phyloP scores from a whole-genome alignment of 2,329 filamentous ascomycete genomes.

The Ustulina deusta region DNA sequence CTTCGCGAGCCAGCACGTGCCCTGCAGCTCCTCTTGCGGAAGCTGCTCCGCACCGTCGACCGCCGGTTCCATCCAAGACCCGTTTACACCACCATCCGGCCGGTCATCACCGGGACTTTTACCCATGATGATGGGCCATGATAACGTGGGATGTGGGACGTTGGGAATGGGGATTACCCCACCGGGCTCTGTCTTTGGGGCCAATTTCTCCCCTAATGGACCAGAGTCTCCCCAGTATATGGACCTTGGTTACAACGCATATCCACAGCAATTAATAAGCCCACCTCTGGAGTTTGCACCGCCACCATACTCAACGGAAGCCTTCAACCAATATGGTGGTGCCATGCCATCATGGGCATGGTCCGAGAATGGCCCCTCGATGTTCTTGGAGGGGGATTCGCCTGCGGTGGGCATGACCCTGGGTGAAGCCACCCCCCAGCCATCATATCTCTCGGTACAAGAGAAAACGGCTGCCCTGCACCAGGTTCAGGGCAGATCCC shows the following conservation, averaged over 20 bases:
- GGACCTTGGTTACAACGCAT: constrained; percentile 39
- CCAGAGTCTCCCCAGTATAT: constrained; percentile 40
- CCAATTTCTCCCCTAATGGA: constrained; percentile 24
- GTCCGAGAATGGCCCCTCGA: constrained; percentile 38
- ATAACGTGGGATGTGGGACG: constrained; percentile 43
- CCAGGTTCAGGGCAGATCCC: constrained; percentile 49
- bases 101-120: constrained; percentile 50
- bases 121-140: constrained; percentile 45
- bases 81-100: constrained; percentile 52
- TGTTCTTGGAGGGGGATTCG: constrained; percentile 41
- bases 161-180: constrained; percentile 41
- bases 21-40: constrained; percentile 45
- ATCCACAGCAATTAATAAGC: constrained; percentile 40
- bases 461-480: constrained; percentile 60
- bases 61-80: constrained; percentile 44
- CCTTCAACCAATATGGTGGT: constrained; percentile 23
- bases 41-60: constrained; percentile 51
- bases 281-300: constrained; percentile 35
- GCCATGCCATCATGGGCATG: constrained; percentile 40
- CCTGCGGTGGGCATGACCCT: constrained; percentile 22
- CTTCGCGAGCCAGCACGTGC: constrained; percentile 42
- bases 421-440: background rate
- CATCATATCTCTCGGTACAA: constrained; percentile 49
- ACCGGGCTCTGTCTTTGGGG: constrained; percentile 47
- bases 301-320: constrained; percentile 29